phyloP scores from a whole-genome alignment of 331 rosid species.

The Pyracantha coccinea region DNA sequence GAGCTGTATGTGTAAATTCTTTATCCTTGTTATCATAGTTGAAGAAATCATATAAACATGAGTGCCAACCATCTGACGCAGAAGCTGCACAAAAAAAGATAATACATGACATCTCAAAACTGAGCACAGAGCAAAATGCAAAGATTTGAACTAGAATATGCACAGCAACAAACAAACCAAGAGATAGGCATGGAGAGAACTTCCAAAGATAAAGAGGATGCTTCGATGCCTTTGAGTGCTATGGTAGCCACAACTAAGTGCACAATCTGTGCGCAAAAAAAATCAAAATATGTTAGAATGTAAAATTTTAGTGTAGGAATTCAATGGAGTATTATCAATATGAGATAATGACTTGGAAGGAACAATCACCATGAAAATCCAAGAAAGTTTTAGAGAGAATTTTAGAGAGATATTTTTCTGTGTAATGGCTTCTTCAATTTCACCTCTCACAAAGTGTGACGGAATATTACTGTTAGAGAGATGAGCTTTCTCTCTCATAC shows the following conservation, averaged over 20 bases:
- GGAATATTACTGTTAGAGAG: too few relatives aligned
- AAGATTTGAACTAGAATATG: not conserved
- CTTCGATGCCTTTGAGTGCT: constrained; percentile 44
- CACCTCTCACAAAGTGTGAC: too few relatives aligned
- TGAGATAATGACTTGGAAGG: too few relatives aligned
- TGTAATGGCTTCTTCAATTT: too few relatives aligned
- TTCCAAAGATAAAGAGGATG: constrained; percentile 36
- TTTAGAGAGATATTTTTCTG: too few relatives aligned
- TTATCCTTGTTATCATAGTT: constrained; percentile 23
- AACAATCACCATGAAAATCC: too few relatives aligned
- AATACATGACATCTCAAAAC: not conserved
- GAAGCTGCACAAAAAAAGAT: constrained; percentile 23
- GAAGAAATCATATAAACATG: constrained; percentile 43
- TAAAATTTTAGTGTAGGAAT: too few relatives aligned
- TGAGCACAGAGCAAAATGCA: not conserved
- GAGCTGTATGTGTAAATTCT: not conserved
- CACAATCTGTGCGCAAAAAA: not conserved
- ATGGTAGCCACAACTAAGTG: constrained; percentile 4
- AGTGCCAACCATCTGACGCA: constrained; percentile 45
- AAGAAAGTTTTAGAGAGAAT: too few relatives aligned
- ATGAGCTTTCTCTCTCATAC: too few relatives aligned
- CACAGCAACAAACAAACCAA: constrained; percentile 32
- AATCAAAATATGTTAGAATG: not conserved
- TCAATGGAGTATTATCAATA: too few relatives aligned
- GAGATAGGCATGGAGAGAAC: constrained; percentile 41